Percentiles rank a stretch among this genome's conserved stretches.
Conservation (phyloP, 2,329 filamentous ascomycete genomes). For the Epichloe amarillans region DNA sequence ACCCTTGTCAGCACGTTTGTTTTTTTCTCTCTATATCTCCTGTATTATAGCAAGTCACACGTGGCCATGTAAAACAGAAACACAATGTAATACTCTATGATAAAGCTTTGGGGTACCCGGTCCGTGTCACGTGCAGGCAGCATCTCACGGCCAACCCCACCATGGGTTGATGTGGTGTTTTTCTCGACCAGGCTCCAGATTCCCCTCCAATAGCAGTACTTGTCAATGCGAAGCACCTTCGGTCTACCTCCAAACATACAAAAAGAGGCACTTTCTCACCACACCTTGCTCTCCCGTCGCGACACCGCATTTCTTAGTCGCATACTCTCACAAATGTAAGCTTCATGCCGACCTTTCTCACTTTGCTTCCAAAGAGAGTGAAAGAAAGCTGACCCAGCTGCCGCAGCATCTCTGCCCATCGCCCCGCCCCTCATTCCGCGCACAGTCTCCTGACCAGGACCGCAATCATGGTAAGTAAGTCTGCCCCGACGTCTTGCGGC, state of each 20-base stretch:
- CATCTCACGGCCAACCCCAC: constrained; percentile 21
- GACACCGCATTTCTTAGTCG: constrained; percentile 1
- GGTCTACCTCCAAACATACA: constrained; percentile 5
- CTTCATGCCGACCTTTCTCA: neutral
- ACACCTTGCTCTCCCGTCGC: constrained; percentile 1
- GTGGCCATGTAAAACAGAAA: constrained; percentile 16
- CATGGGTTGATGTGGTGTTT: constrained; percentile 18
- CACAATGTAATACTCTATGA: constrained; percentile 9
- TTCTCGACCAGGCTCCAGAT: constrained; percentile 17
- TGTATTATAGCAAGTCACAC: constrained; percentile 21
- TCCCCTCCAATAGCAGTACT: constrained; percentile 8
- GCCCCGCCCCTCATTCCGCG: constrained; percentile 13
- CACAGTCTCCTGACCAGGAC: constrained; percentile 18
- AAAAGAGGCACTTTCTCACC: constrained; percentile 7
- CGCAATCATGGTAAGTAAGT: constrained; percentile 27
- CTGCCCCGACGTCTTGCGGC: neutral
- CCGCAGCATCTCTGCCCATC: constrained; percentile 7
- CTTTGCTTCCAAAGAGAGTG: neutral
- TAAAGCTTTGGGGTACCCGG: neutral
- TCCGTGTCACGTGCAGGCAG: constrained; percentile 17
- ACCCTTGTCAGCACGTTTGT: constrained; percentile 14
- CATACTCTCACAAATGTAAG: neutral
- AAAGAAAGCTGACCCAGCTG: constrained; percentile 1
- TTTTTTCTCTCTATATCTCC: constrained; percentile 16
- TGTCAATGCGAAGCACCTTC: neutral